Base-by-base conservation (phyloP, 2,329 filamentous ascomycete species). In the Epichloe sibirici region DNA sequence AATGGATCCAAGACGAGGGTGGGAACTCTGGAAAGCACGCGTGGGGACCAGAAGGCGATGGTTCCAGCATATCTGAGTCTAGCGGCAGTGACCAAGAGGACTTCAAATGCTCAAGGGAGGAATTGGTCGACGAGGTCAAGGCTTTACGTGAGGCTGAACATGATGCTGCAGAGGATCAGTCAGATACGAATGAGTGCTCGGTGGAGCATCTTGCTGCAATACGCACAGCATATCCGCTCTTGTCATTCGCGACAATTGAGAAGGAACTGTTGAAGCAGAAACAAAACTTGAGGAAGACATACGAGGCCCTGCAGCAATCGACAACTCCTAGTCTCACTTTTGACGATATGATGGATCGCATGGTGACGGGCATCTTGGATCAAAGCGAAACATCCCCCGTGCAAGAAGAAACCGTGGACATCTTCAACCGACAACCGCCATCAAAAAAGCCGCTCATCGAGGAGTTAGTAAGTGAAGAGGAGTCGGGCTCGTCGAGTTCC, bases 191-290 rank as follows among this genome's bases (percentile, higher is more conserved):
- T 45, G 48, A 64, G 25, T 52, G 53, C 11, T 59, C 56, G 23
- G 45, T 68, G 1, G 66, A 73, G 37, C 67, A 66, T 25, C 56
- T 65, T 12, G 59, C 53, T 6, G 63, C 67, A n/a, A 58, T 76
- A 2, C 68, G 64, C 44, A 59, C 63, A 15, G 73, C 74, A 0
- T 79, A 76, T 44, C 75, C 75, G 2, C 58, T 62, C 6, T 69
- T 66, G 8, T 61, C 69, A 1, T 57, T 64, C 6, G 57, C 63
- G 3, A 57, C 65, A 7, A 70, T 71, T 49, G 65, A 73, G 49
- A 60, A 62, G 6, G 59, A 71, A 2, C 58, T 75, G 3, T 55
- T 59, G 5, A 63, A 58, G n/a, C 63, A 66, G 21, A 49, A 61
- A 5, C 63, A 65, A 11, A 61, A 75, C 53, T 48, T 71, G 6